A percentile compares a stretch with the other conserved stretches of the same genome.
phyloP scores from a whole-genome alignment of 345 rosid species.

The Cardiospermum halicacabum region DNA sequence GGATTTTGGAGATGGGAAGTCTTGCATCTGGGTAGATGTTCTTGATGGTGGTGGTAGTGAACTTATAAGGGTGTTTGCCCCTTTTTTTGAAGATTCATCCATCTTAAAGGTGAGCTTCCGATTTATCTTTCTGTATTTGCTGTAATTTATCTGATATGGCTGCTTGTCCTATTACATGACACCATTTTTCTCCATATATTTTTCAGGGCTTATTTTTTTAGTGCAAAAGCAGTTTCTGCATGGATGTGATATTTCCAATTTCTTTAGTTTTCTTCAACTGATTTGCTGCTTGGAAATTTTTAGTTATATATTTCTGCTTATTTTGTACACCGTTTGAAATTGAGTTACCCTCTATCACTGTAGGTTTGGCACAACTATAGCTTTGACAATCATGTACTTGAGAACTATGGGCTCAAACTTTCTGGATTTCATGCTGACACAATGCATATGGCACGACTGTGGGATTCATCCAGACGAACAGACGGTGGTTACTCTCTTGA shows the following conservation, averaged over 20 bases:
- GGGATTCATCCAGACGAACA: constrained; percentile 84
- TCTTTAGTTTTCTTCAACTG: not conserved
- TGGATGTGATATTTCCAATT: not conserved
- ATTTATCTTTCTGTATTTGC: not conserved
- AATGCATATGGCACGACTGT: constrained; percentile 96
- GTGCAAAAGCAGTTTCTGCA: not conserved
- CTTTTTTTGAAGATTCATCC: constrained; percentile 61
- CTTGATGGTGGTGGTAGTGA: constrained; percentile 76
- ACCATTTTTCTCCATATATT: not conserved
- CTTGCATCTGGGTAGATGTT: constrained; percentile 94
- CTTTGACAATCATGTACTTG: constrained; percentile 80
- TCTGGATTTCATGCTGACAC: constrained; percentile 96
- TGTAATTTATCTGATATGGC: not conserved
- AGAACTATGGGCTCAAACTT: constrained; percentile 70
- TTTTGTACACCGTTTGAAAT: constrained; percentile 1
- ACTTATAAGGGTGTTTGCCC: constrained; percentile 59
- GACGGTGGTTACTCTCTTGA: constrained; percentile 93
- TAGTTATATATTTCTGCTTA: not conserved
- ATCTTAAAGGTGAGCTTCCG: constrained; percentile 56
- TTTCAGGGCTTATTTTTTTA: too few relatives aligned
- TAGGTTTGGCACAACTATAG: constrained; percentile 99
- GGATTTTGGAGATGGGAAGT: constrained; percentile 79
- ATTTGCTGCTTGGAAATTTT: not conserved
- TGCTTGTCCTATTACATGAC: not conserved
- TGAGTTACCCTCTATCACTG: constrained; percentile 17